phyloP scores from a whole-genome alignment of 2,329 filamentous ascomycete species.

The Claviceps spartinae region DNA sequence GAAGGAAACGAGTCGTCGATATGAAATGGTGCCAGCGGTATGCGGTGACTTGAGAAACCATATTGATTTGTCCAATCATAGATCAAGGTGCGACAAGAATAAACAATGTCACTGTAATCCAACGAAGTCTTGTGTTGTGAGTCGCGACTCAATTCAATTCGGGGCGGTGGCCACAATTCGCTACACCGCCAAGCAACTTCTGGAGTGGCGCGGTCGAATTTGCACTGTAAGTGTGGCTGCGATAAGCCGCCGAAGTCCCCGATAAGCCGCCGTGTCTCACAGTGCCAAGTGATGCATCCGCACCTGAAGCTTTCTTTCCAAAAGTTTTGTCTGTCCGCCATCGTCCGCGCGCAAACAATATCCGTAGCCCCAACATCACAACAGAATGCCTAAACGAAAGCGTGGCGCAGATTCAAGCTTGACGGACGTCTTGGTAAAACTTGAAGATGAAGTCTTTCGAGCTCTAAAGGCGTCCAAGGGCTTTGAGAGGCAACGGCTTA shows the following conservation, averaged over 20 bases:
- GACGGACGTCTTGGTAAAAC: slow-evolving; percentile 37
- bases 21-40: too few relatives aligned
- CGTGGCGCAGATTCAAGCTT: slow-evolving; percentile 30
- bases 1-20: too few relatives aligned
- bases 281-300: background rate
- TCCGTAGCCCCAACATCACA: background rate
- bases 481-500: slow-evolving; percentile 65
- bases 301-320: background rate
- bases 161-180: too few relatives aligned
- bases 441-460: slow-evolving; percentile 46
- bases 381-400: slow-evolving; percentile 45
- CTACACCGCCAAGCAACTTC: background rate
- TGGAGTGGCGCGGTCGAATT: background rate
- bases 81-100: too few relatives aligned
- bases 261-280: background rate
- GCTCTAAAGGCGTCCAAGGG: slow-evolving; percentile 61
- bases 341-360: background rate
- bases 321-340: background rate
- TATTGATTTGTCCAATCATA: too few relatives aligned
- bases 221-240: background rate
- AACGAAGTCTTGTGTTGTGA: too few relatives aligned
- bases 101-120: too few relatives aligned
- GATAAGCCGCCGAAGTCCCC: background rate
- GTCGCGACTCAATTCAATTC: too few relatives aligned
- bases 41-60: too few relatives aligned